phyloP scores from a whole-genome alignment of 2,329 filamentous ascomycete species.

The Achaetomium macrosporum region DNA sequence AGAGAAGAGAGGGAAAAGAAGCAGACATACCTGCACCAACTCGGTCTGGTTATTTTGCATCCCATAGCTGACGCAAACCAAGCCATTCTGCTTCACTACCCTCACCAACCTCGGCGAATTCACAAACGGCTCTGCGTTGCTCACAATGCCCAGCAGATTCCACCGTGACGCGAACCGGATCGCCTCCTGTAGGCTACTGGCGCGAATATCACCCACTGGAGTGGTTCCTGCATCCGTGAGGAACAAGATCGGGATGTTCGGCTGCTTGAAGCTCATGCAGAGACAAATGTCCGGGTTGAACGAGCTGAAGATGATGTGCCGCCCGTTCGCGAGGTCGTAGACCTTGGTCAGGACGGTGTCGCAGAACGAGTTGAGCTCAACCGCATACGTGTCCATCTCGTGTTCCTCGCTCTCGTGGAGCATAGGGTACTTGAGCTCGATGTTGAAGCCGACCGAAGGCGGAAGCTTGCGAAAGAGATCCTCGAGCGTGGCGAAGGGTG shows the following conservation, averaged over 20 bases:
- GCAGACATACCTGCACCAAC: conserved; percentile 68
- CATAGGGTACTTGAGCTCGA: conserved; percentile 99
- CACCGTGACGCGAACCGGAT: conserved; percentile 90
- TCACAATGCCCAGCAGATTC: conserved; percentile 90
- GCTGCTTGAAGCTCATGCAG: conserved; percentile 92
- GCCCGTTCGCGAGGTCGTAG: conserved; percentile 68
- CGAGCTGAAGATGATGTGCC: conserved; percentile 95
- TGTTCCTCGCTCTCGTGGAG: conserved; percentile 90
- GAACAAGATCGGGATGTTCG: conserved; percentile 91
- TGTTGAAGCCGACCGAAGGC: conserved; percentile 85
- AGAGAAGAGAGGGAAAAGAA: neutral
- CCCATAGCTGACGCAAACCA: conserved; percentile 97
- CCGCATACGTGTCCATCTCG: conserved; percentile 92
- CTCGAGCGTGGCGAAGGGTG: conserved; percentile 89
- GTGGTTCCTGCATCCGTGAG: conserved; percentile 81
- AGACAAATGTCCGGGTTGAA: conserved; percentile 98
- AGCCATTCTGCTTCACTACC: conserved; percentile 87
- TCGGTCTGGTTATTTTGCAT: conserved; percentile 77
- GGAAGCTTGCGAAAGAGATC: conserved; percentile 86
- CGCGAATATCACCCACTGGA: conserved; percentile 79
- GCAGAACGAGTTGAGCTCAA: conserved; percentile 94
- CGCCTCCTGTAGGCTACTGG: conserved; percentile 88
- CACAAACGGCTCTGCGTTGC: conserved; percentile 80
- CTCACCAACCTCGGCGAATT: conserved; percentile 82
- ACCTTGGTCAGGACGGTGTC: conserved; percentile 88